Evolutionary conservation across 192 early-diverging fungal species (phyloP), one percentile per base, ranked within the genome.

Genomic region (Gamsiella multidivaricata): DNA sequence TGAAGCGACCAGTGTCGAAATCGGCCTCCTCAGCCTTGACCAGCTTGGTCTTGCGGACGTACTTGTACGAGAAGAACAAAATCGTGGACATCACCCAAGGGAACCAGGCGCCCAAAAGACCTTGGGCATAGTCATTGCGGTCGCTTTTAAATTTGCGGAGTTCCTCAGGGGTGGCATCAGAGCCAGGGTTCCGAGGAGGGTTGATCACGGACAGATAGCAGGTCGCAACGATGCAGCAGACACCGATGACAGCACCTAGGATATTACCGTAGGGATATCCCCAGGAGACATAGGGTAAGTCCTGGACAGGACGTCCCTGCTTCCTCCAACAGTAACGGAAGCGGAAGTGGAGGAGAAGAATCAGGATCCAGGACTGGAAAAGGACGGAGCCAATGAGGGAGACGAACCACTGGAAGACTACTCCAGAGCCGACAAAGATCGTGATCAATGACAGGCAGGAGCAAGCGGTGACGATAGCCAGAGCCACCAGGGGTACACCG

Each of bases 321-420:
- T 82, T 84, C 23, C 86, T 51, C 59, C 88, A 90, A 22, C 93
- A 94, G 29, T 88, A 87, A 33, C 93, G 91, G 88, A 95, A 97
- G n/a, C n/a, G n/a, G n/a, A n/a, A n/a, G n/a, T n/a, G n/a, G n/a
- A n/a, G n/a, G n/a, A n/a, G n/a, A n/a, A 88, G 85, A 64, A 97
- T 97, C 37, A 88, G 84, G n/a, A 94, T 55, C 95, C 95, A 97
- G 52, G 91, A 92, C 15, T 91, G 82, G 54, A 97, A 90, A 23
- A 93, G 90, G 17, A 92, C 83, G 17, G 95, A 85, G 0, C 93
- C 90, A 11, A 91, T 88, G 3, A 91, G 61, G 46, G 85, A 85
- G 39, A 90, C 82, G 37, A 91, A 80, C 81, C 88, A 91, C 28
- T 72, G 76, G 57, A 95, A 96, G 25, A 93, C 88, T 11, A 84